Base-by-base conservation (phyloP, 306 rosid genomes). In the Rosa multiflora region DNA sequence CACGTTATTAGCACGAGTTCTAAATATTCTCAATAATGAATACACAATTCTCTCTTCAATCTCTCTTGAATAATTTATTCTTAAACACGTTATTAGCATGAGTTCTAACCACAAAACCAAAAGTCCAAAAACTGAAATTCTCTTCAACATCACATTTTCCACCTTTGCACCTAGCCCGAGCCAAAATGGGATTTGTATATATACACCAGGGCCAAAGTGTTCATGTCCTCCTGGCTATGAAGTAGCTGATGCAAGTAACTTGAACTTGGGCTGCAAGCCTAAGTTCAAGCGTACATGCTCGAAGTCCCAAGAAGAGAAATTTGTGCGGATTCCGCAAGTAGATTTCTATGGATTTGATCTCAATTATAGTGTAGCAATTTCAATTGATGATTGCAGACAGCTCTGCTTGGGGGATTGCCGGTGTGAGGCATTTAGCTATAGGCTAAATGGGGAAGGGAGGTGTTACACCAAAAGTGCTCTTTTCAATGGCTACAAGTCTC, bases 321-420 rank as follows among this genome's bases (percentile, higher is more conserved):
- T 87, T 47, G 72, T 86, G 46, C 82, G 5, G 72, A 78, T 87
- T 59, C 62, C 70, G 1, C 73, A 29, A 59, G 81, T 73, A 35
- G 97, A 92, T 59, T 81, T 83, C 12, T 89, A 37, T 21, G 97
- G 97, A 5, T 86, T 85, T 55, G 92, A 90, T 70, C 55, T 20
- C 29, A 12, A 10, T 8, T 5, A 3, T 4, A 69, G 15, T 1
- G 0, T 0, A 0, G 79, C 76, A 18, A 2, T 67, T n/a, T 85
- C 88, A 71, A 48, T 87, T 43, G 59, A 79, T 17, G 20, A 68
- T n/a, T 91, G 95, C 32, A 70, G 23, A 72, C 62, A 82, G 2
- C n/a, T 74, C 6, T 88, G 95, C 78, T 70, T 84, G 62, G 79
- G 80, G 21, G 23, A 79, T 14, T 78, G 83, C 46, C 10, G 82